Percentiles rank a stretch among this genome's conserved stretches.
Evolutionary conservation across 257 asterid genomes (phyloP).

Genomic region (Catharanthus roseus): DNA sequence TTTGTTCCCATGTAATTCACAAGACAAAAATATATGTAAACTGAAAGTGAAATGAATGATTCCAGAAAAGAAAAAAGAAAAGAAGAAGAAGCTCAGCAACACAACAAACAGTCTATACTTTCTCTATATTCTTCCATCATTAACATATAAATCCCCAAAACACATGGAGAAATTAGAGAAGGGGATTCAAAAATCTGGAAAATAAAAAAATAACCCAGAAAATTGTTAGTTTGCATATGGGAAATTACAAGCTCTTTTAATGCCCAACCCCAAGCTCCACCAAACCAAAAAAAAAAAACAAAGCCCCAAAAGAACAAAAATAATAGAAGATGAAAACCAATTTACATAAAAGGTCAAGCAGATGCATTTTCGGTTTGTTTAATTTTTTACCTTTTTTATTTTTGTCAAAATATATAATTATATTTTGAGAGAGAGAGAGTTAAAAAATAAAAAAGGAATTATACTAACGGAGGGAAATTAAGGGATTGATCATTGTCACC

Average conservation of each 20-base stretch:
- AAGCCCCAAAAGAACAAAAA: background rate
- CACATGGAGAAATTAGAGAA: constrained; percentile 10
- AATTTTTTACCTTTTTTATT: background rate
- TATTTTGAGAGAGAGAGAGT: constrained; percentile 15
- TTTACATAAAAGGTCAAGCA: constrained; percentile 17
- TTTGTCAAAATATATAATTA: background rate
- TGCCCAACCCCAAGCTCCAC: constrained; percentile 1
- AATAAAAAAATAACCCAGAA: background rate
- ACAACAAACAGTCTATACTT: background rate
- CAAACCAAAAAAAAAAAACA: background rate
- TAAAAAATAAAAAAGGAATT: constrained; percentile 8
- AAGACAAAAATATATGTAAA: too few species aligned
- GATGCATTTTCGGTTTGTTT: constrained; percentile 4
- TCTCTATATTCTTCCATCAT: constrained; percentile 18
- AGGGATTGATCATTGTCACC: constrained; percentile 55
- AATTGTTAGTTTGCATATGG: constrained; percentile 18
- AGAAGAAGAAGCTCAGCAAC: background rate
- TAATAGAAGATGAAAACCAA: constrained; percentile 1
- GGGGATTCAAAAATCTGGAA: constrained; percentile 9
- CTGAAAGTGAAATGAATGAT: background rate
- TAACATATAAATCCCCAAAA: constrained; percentile 9
- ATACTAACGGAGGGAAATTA: constrained; percentile 46
- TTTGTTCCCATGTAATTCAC: too few species aligned
- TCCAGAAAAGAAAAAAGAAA: background rate
- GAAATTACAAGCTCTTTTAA: constrained; percentile 13